Base-by-base conservation (phyloP, 176 grass and related monocot species). In the Thinopyrum elongatum region DNA sequence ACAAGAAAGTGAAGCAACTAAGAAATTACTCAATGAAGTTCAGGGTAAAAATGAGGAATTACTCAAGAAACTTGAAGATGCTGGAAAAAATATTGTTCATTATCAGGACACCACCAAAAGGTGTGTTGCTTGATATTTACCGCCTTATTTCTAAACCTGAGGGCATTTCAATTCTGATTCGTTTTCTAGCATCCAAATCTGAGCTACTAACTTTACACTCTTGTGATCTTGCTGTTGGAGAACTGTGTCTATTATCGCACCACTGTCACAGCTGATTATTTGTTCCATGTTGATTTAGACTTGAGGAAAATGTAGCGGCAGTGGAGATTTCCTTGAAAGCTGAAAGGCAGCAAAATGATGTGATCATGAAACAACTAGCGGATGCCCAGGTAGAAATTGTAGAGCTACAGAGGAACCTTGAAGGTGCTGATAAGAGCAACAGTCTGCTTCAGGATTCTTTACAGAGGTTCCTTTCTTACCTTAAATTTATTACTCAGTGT, bases 401-500 rank as follows among this genome's bases (percentile, higher is more conserved):
- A 76, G 88, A 88, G 65, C 65, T 95, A 57, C 77, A 90, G 85
- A 85, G 80, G 82, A 89, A 90, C 86, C 73, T 95, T 78, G 88
- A 92, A 81, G 90, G 90, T 70, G 85, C 85, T 90, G 81, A 83
- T 69, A 70, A 47, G 51, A 88, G 70, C 90, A 87, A 86, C 70
- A 64, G 55, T 66, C 80, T 89, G 74, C 88, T 92, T 90, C 90
- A 90, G 86, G 93, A 92, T 70, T 89, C 87, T 83, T 58, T 92
- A 77, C 71, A 90, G 85, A 94, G 92, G 92, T 95, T 86, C 42
- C 21, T 77, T 88, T 91, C 86, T 91, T 60, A 63, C n/a, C 77
- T 84, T 71, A 44, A 3, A 87, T 79, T 66, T 57, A 34, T 68
- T 90, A 80, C 25, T 65, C 68, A 28, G 65, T 68, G 16, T 75